phyloP scores from a whole-genome alignment of 177 flowering plant species.

The Vitis hybrid region DNA sequence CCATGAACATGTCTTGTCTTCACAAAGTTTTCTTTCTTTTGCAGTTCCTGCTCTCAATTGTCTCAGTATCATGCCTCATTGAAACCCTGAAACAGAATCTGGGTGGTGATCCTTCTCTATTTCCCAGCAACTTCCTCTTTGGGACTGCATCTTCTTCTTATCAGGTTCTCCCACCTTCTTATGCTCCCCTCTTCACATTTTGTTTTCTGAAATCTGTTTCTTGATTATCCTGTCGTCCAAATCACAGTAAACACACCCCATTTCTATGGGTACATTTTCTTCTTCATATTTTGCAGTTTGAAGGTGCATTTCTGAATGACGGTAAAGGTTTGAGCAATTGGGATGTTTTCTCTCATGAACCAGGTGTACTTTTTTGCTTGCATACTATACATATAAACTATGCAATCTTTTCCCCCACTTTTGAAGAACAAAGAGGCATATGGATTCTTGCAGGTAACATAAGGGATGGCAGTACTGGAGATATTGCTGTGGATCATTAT shows the following conservation, averaged over 20 bases:
- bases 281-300: slow-evolving; percentile 30
- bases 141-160: slow-evolving; percentile 69
- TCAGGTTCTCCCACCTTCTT: slow-evolving; percentile 36
- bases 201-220: not conserved
- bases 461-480: slow-evolving; percentile 54
- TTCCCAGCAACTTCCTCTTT: slow-evolving; percentile 54
- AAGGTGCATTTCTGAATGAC: slow-evolving; percentile 61
- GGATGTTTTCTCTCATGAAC: slow-evolving; percentile 50
- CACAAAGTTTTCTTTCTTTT: too few relatives aligned
- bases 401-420: not conserved
- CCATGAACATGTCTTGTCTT: too few relatives aligned
- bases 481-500: slow-evolving; percentile 58
- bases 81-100: not conserved
- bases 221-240: not conserved
- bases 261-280: not conserved
- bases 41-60: not conserved
- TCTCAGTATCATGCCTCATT: slow-evolving; percentile 7
- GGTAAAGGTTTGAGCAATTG: slow-evolving; percentile 63
- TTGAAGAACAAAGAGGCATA: not conserved
- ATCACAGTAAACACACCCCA: too few relatives aligned
- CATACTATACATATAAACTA: not conserved
- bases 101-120: slow-evolving; percentile 12
- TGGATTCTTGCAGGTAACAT: slow-evolving; percentile 28
- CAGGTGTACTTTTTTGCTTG: slow-evolving; percentile 23
- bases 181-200: not conserved